Percentiles rank a stretch among this genome's conserved stretches.
phyloP scores from a whole-genome alignment of 2,329 filamentous ascomycete genomes.

The Sphaerulina vaccinii region DNA sequence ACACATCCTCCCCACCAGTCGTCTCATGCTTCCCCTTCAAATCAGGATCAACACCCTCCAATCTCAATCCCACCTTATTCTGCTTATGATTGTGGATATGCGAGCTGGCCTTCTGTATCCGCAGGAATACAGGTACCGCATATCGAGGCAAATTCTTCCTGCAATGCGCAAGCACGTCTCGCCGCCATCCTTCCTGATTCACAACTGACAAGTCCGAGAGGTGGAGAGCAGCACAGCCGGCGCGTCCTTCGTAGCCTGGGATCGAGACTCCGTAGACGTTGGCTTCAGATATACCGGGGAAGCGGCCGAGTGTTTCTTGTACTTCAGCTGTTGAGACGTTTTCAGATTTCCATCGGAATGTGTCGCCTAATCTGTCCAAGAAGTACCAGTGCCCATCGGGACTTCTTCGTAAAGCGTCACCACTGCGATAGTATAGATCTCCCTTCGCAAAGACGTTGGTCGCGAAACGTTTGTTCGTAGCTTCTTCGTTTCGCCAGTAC shows the following conservation, averaged over 20 bases:
- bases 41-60: slow-evolving; percentile 65
- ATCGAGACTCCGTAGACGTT: slow-evolving; percentile 50
- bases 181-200: slow-evolving; percentile 50
- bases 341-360: slow-evolving; percentile 50
- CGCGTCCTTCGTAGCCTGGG: slow-evolving; percentile 52
- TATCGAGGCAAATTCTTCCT: slow-evolving; percentile 66
- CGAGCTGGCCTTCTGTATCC: slow-evolving; percentile 56
- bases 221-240: slow-evolving; percentile 56
- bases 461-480: slow-evolving; percentile 58
- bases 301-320: slow-evolving; percentile 42
- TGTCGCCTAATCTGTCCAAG: slow-evolving; percentile 47
- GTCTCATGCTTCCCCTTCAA: slow-evolving; percentile 47
- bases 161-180: slow-evolving; percentile 57
- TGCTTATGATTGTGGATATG: slow-evolving; percentile 77
- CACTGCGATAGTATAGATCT: slow-evolving; percentile 47
- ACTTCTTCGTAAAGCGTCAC: slow-evolving; percentile 45
- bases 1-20: slow-evolving; percentile 44
- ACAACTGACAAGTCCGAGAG: slow-evolving; percentile 50
- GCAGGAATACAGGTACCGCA: slow-evolving; percentile 71
- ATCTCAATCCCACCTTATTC: slow-evolving; percentile 69
- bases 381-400: slow-evolving; percentile 48
- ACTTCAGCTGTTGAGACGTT: slow-evolving; percentile 51
- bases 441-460: slow-evolving; percentile 47
- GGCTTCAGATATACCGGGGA: slow-evolving; percentile 44
- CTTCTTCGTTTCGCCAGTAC: slow-evolving; percentile 66